Evolutionary conservation across 164 flowering plant species (phyloP).

Genomic region (Houttuynia cordata): DNA sequence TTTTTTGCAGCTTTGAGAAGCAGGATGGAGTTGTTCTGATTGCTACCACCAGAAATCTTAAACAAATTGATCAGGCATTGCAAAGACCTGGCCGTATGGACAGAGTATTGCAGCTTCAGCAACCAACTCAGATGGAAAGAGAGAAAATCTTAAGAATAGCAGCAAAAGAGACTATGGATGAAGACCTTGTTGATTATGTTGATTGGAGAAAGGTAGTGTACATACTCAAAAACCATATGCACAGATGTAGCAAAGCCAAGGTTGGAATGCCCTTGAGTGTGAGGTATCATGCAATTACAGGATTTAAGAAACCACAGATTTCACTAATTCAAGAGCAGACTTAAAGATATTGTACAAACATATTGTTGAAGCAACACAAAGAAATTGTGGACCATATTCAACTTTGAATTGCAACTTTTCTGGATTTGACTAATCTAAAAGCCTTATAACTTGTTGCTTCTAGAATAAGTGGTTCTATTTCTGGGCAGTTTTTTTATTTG

Average conservation of each 20-base stretch:
- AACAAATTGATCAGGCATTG: constrained; percentile 81
- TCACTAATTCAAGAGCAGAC: too few species aligned
- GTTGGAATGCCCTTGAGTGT: background rate
- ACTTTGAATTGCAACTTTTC: too few species aligned
- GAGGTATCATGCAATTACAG: too few species aligned
- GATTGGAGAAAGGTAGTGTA: constrained; percentile 77
- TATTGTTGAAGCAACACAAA: too few species aligned
- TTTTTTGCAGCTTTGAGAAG: constrained; percentile 71
- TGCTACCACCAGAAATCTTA: constrained; percentile 83
- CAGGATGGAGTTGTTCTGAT: constrained; percentile 98
- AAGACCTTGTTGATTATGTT: constrained; percentile 59
- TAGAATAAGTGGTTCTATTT: too few species aligned
- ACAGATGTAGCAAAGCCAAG: background rate
- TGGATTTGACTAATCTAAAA: too few species aligned
- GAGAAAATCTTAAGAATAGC: constrained; percentile 59
- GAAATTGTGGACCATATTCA: too few species aligned
- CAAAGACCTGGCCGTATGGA: constrained; percentile 96
- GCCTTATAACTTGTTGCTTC: too few species aligned
- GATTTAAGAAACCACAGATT: too few species aligned
- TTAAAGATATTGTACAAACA: too few species aligned
- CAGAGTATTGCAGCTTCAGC: constrained; percentile 81
- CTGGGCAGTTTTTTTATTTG: too few species aligned
- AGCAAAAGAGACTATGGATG: constrained; percentile 88
- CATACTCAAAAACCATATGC: background rate
- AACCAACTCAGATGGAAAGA: constrained; percentile 74